phyloP scores from a whole-genome alignment of 73 alveolate genomes.

The Paramecium sexaurelia region DNA sequence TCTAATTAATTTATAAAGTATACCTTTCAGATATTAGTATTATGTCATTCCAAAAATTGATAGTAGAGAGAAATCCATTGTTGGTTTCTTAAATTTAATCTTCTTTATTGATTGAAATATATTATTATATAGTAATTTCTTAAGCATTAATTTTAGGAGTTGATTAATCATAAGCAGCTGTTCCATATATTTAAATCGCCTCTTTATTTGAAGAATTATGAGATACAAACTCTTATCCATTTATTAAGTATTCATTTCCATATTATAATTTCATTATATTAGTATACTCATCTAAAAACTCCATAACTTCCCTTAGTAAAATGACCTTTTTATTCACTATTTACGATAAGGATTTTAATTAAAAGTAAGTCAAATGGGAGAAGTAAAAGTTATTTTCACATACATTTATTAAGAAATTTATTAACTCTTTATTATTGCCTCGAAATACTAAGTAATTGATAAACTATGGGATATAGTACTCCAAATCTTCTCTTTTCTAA shows the following conservation, averaged over 20 bases:
- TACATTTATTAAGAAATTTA: slow-evolving; percentile 45
- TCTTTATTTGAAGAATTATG: neutral
- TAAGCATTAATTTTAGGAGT: neutral
- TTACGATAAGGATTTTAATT: slow-evolving; percentile 35
- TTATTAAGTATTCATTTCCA: slow-evolving; percentile 54
- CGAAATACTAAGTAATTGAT: slow-evolving; percentile 55
- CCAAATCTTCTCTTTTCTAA: slow-evolving; percentile 63
- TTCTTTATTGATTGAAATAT: neutral
- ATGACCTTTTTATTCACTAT: slow-evolving; percentile 44
- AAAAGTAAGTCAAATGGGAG: slow-evolving; percentile 52
- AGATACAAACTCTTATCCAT: neutral
- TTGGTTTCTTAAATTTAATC: neutral
- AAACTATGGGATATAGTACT: slow-evolving; percentile 60
- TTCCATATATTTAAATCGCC: neutral
- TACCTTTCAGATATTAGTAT: slow-evolving; percentile 50
- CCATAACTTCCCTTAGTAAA: neutral
- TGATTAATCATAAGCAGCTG: neutral
- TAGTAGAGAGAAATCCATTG: slow-evolving; percentile 55
- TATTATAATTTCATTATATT: slow-evolving; percentile 40
- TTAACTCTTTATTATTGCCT: slow-evolving; percentile 29
- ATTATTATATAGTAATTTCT: neutral
- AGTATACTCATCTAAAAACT: neutral
- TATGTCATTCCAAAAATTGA: slow-evolving; percentile 54
- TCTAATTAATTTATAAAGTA: slow-evolving; percentile 59
- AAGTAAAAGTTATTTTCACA: slow-evolving; percentile 47